Conservation (phyloP, 306 rosid species). For the Rosa multiflora region DNA sequence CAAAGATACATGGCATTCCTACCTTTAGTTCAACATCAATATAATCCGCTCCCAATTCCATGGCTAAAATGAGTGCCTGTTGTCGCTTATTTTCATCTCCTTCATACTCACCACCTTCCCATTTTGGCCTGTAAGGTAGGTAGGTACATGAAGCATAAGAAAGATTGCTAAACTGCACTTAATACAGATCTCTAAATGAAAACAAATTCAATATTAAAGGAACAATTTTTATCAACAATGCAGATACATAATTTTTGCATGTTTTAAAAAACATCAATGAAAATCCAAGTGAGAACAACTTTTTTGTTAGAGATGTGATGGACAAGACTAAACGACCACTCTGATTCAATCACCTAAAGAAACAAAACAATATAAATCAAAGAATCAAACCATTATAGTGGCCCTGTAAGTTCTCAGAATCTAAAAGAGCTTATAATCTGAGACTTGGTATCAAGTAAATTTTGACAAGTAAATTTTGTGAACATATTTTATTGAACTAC, state of each 20-base stretch:
- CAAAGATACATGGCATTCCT: not conserved
- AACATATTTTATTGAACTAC: not conserved
- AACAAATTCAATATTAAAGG: not conserved
- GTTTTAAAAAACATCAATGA: not conserved
- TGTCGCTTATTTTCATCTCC: conserved; percentile 59
- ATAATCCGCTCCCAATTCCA: conserved; percentile 57
- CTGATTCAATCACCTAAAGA: not conserved
- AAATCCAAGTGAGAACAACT: not conserved
- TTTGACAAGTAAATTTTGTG: not conserved
- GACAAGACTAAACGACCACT: not conserved
- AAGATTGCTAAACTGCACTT: not conserved
- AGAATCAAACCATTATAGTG: not conserved
- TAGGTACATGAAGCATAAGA: not conserved
- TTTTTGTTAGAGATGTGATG: not conserved
- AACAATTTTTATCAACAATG: not conserved
- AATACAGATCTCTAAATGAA: not conserved
- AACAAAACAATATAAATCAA: not conserved
- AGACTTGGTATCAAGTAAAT: not conserved
- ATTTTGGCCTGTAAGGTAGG: conserved; percentile 46
- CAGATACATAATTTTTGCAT: not conserved
- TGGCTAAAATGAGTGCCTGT: conserved; percentile 37
- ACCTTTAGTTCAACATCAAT: conserved; percentile 67
- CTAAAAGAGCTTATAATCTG: not conserved
- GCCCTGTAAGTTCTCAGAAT: not conserved
- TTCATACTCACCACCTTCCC: conserved; percentile 64